Percentiles rank a stretch among this genome's conserved stretches.
phyloP scores from a whole-genome alignment of 768 basidiomycete species.

The Boletus rufocinnamomeus region DNA sequence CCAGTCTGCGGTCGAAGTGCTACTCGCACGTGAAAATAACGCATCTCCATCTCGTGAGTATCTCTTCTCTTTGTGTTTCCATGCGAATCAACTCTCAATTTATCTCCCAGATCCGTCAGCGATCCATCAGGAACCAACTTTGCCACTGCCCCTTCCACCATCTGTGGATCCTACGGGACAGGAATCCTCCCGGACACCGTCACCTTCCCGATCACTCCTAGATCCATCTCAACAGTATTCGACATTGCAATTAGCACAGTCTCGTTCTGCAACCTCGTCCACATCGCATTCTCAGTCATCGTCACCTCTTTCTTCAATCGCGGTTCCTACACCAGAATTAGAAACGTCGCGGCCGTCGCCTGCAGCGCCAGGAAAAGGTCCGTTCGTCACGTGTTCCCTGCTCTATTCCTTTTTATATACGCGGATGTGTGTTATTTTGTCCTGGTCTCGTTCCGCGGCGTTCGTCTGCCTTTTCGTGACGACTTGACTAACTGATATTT shows the following conservation, averaged over 20 bases:
- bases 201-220: not conserved
- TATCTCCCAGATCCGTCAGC: not conserved
- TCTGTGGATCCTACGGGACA: not conserved
- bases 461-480: not conserved
- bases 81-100: not conserved
- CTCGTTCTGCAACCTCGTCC: not conserved
- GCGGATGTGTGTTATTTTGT: not conserved
- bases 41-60: slow-evolving; percentile 13
- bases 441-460: not conserved
- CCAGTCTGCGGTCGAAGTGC: slow-evolving; percentile 21
- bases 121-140: not conserved
- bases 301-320: not conserved
- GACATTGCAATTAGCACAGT: not conserved
- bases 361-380: slow-evolving; percentile 7
- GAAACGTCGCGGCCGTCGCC: not conserved
- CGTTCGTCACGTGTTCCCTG: not conserved
- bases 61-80: not conserved
- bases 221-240: not conserved
- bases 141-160: not conserved
- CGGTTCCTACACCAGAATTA: not conserved
- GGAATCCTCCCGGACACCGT: not conserved
- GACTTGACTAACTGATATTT: not conserved
- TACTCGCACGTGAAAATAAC: slow-evolving; percentile 17
- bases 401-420: not conserved
- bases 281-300: not conserved